A percentile compares a stretch with the other conserved stretches of the same genome.
Evolutionary conservation across 108 stramenopile species (phyloP).

Genomic region (Cyclotella atomus): DNA sequence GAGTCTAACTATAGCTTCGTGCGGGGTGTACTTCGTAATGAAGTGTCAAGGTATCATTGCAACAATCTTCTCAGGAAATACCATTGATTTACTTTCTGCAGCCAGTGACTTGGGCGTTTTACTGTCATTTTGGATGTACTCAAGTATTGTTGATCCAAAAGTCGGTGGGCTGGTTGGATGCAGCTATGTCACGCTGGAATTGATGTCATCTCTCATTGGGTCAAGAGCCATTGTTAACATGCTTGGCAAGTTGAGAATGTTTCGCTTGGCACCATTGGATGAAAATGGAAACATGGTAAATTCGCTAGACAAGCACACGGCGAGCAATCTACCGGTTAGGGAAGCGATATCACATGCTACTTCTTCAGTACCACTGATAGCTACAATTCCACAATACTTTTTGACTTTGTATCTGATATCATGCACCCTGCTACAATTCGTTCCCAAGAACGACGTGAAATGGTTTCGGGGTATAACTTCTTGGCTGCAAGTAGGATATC

Average conservation of each 20-base stretch:
- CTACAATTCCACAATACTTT: slow-evolving; percentile 11
- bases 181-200: slow-evolving; percentile 1
- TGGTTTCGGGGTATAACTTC: too few species aligned
- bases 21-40: not conserved
- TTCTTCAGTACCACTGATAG: not conserved
- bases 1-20: not conserved
- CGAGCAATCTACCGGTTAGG: not conserved
- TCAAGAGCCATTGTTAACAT: not conserved
- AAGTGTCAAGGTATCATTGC: not conserved
- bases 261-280: slow-evolving; percentile 24
- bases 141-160: slow-evolving; percentile 2
- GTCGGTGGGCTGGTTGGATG: slow-evolving; percentile 2
- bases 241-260: not conserved
- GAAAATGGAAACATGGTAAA: not conserved
- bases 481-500: too few species aligned
- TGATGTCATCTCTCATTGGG: not conserved
- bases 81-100: not conserved
- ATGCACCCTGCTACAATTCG: not conserved
- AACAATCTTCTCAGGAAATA: not conserved
- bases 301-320: not conserved
- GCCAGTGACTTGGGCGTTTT: not conserved
- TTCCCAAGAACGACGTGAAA: not conserved
- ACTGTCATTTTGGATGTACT: not conserved
- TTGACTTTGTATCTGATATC: slow-evolving; percentile 7
- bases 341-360: not conserved